Evolutionary conservation across 2,329 filamentous ascomycete species (phyloP), one percentile per base, ranked within the genome.

Genomic region (Ascochyta koolunga): DNA sequence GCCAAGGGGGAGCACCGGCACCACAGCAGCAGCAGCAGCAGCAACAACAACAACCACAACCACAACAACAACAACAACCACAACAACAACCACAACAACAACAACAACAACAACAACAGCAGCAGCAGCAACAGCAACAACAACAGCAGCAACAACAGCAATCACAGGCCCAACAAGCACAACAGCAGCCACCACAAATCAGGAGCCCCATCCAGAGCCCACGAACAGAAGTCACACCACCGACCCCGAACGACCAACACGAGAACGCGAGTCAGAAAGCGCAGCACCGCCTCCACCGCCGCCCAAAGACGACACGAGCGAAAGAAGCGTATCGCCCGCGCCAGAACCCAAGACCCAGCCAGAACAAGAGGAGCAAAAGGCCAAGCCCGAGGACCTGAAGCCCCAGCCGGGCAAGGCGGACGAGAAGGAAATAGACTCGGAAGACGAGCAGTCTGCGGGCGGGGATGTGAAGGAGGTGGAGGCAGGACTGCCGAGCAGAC

Each of bases 181-280:
- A 51, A 46, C 47, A 52, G 43, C 42, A 58, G 46, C 59, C 68
- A 56, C 60, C 69, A 43, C 61, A 66, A 49, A 51, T 55, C 32
- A 62, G 62, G 48, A 68, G 63, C 55, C 73, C 69, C 15, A 54
- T 77, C 27, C 68, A 72, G 46, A 79, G 77, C 55, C 79, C 79
- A 19, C 69, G 77, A 31, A 81, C 80, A 38, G 77, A 82, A 61
- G 71, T 81, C 63, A 82, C 79, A 35, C 79, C 80, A 40, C 80
- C 79, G 0, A 82, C 79, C 79, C 80, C n/a, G 79, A 82, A 53
- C 58, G 66, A 56, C 59, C 66, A 4, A 70, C 62, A 11, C 67
- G 61, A 40, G 59, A 68, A 21, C 56, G 60, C 24, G 59, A 64
- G 11, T 29, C 62, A 36, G 64, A 67, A 11, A 59, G 60, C n/a